Evolutionary conservation across 768 basidiomycete genomes (phyloP), one percentile per base, ranked within the genome.

Genomic region (Macrocybe gigantea): DNA sequence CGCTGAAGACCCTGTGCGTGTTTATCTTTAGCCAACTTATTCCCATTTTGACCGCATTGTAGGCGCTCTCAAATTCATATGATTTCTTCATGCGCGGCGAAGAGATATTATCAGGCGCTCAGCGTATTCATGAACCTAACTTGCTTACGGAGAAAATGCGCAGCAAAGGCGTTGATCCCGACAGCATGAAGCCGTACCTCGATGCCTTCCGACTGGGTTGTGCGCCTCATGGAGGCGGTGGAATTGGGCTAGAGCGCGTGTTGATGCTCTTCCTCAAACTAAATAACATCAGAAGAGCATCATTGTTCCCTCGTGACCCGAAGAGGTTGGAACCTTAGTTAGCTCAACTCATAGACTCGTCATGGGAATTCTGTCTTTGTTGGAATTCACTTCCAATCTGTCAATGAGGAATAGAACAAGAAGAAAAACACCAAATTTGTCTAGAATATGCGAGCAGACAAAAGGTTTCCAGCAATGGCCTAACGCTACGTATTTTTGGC

Each of bases 31-130:
- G 44, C 41, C 38, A 41, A 52, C 33, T 36, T 32, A 38, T 33
- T 32, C 12, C 2, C 30, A 12, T 14, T 51, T 49, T 49, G 35
- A 46, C 56, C 51, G 14, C 52, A 31, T 13, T 30, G 14, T 58
- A 94, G 87, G 83, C 81, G 6, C 73, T 96, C 36, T 97, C 96
- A 44, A 98, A 98, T 69, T 98, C 96, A 15, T 99, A 98, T 67
- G 96, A 99, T 70, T 98, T 99, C 72, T 98, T 99, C 79, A 97
- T 99, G 95, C 82, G 96, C 32, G 96, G 96, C 8, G 93, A 99
- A 69, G 96, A 99, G 67, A 98, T 99, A 60, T 77, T 98, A 36
- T 97, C 95, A 3, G 96, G 96, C 11, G 96, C 95, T 29, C 96
- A 99, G 65, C 93, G 96, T 67, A 85, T 98, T 47, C 96, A 99